Percentiles rank a stretch among this genome's conserved stretches.
Evolutionary conservation across 768 basidiomycete genomes (phyloP).

Genomic region (Tubosaeta sp.): DNA sequence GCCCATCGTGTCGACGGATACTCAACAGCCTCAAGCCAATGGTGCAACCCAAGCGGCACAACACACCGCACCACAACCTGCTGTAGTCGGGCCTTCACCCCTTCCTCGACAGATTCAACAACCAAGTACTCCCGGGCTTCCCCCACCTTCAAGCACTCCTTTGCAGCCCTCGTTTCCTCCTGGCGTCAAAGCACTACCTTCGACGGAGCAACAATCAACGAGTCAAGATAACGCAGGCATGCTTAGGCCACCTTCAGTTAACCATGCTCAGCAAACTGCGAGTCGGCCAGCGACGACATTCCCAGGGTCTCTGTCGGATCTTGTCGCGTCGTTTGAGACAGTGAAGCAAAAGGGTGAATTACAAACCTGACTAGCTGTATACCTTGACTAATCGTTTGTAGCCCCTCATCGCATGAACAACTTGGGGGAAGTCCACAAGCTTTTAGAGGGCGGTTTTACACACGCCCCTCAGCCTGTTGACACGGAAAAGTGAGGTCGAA

Average conservation of each 20-base stretch:
- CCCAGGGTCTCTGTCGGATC: slow-evolving; percentile 85
- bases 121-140: slow-evolving; percentile 26
- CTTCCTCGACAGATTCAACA: slow-evolving; percentile 48
- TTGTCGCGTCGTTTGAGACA: slow-evolving; percentile 91
- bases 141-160: slow-evolving; percentile 10
- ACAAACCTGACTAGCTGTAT: neutral
- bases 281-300: slow-evolving; percentile 48
- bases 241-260: slow-evolving; percentile 51
- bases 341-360: slow-evolving; percentile 93
- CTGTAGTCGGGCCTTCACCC: slow-evolving; percentile 42
- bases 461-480: slow-evolving; percentile 90
- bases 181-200: slow-evolving; percentile 56
- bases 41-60: slow-evolving; percentile 27
- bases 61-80: slow-evolving; percentile 28
- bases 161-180: slow-evolving; percentile 55
- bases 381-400: slow-evolving; percentile 21
- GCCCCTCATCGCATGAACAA: slow-evolving; percentile 83
- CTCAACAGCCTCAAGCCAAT: slow-evolving; percentile 37
- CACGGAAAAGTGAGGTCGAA: slow-evolving; percentile 82
- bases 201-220: slow-evolving; percentile 36
- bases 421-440: slow-evolving; percentile 85
- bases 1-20: slow-evolving; percentile 36
- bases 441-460: slow-evolving; percentile 87
- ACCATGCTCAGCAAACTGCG: slow-evolving; percentile 41
- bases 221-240: slow-evolving; percentile 34